Evolutionary conservation across 2,329 filamentous ascomycete genomes (phyloP).

Genomic region (Xylariales sp.): DNA sequence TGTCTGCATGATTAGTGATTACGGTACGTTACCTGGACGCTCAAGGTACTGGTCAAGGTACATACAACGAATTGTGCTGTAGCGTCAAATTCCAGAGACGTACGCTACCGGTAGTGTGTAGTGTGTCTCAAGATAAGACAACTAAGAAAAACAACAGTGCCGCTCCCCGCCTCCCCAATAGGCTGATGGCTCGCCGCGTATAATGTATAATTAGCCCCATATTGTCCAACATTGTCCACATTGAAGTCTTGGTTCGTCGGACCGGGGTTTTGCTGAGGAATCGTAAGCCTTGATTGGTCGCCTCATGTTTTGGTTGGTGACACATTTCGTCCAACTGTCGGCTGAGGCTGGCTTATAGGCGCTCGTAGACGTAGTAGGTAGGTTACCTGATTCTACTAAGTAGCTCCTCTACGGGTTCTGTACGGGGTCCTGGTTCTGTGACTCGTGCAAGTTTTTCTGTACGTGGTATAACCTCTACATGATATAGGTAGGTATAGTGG

Average conservation of each 20-base stretch:
- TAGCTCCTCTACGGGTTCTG: not conserved
- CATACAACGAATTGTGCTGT: too few relatives aligned
- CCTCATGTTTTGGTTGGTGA: slow-evolving; percentile 41
- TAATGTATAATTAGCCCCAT: slow-evolving; percentile 33
- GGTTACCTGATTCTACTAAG: too few relatives aligned
- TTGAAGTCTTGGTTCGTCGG: slow-evolving; percentile 19
- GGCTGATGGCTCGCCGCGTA: slow-evolving; percentile 7
- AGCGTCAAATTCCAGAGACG: too few relatives aligned
- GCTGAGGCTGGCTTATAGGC: slow-evolving; percentile 29
- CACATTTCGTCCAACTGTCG: slow-evolving; percentile 31
- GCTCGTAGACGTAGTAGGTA: too few relatives aligned
- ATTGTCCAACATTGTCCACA: not conserved
- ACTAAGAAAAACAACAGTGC: not conserved
- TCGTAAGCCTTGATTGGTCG: slow-evolving; percentile 40
- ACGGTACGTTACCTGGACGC: too few relatives aligned
- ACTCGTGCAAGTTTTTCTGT: not conserved
- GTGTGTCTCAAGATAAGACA: not conserved
- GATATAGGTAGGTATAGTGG: too few relatives aligned
- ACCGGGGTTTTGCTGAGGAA: slow-evolving; percentile 28
- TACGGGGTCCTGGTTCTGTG: not conserved
- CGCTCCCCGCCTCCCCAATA: too few relatives aligned
- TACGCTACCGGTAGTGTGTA: too few relatives aligned
- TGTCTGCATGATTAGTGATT: too few relatives aligned
- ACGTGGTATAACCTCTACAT: too few relatives aligned
- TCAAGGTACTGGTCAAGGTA: too few relatives aligned